Conservation (phyloP, 2,329 filamentous ascomycete genomes). For the Basipetospora sp. region DNA sequence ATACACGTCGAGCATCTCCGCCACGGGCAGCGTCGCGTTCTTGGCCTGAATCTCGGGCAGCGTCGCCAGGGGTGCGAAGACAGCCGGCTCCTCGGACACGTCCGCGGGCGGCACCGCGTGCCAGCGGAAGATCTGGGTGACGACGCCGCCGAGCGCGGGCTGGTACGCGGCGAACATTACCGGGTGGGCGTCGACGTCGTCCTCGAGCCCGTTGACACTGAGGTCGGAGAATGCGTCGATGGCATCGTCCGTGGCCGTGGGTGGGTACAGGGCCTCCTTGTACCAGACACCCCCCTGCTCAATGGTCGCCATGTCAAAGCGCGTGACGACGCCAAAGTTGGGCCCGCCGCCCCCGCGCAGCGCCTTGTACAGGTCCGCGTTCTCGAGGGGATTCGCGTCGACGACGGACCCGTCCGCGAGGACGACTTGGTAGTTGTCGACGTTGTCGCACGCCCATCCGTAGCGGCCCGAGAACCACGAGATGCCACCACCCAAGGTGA, state of each 20-base stretch:
- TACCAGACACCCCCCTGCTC: slow-evolving; percentile 23
- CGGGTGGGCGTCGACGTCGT: slow-evolving; percentile 6
- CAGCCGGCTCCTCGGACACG: not conserved
- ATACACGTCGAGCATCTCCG: slow-evolving; percentile 5
- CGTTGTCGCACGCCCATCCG: slow-evolving; percentile 31
- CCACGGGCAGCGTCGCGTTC: slow-evolving; percentile 3
- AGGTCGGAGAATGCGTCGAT: slow-evolving; percentile 11
- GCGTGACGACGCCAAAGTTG: slow-evolving; percentile 41
- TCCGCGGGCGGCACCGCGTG: slow-evolving; percentile 1
- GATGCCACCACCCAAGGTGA: slow-evolving; percentile 15
- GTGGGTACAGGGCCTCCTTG: slow-evolving; percentile 10
- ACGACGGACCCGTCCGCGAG: slow-evolving; percentile 28
- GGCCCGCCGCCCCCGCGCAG: slow-evolving; percentile 39
- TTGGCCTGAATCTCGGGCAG: slow-evolving; percentile 3
- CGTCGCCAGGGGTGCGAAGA: slow-evolving; percentile 2
- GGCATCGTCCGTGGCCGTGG: slow-evolving; percentile 1
- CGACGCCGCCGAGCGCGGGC: slow-evolving; percentile 15
- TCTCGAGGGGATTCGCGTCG: slow-evolving; percentile 23
- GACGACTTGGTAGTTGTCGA: slow-evolving; percentile 29
- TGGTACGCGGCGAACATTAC: slow-evolving; percentile 18
- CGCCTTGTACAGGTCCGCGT: slow-evolving; percentile 43
- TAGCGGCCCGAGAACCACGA: slow-evolving; percentile 16
- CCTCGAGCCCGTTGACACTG: slow-evolving; percentile 8
- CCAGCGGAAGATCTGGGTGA: slow-evolving; percentile 10
- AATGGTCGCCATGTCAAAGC: slow-evolving; percentile 28